phyloP scores from a whole-genome alignment of 345 rosid genomes.

The Zanthoxylum bungeanum region DNA sequence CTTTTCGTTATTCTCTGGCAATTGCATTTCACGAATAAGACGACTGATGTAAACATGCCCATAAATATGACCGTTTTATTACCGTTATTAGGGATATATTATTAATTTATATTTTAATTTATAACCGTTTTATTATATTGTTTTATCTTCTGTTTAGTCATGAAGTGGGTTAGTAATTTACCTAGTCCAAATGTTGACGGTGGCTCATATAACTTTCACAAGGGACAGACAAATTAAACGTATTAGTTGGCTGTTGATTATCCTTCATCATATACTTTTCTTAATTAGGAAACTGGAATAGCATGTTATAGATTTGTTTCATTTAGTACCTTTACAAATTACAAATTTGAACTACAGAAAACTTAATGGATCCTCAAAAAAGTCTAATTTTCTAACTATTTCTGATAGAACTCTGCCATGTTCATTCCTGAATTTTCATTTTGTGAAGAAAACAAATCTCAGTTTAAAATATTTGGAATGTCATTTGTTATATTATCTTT shows the following conservation, averaged over 20 bases:
- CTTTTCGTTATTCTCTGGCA: constrained; percentile 32
- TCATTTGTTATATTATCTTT: not conserved
- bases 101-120: not conserved
- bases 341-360: not conserved
- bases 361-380: not conserved
- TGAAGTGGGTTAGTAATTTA: not conserved
- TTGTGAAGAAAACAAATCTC: too few relatives aligned
- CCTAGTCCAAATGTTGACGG: not conserved
- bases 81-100: too few relatives aligned
- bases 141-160: not conserved
- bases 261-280: not conserved
- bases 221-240: not conserved
- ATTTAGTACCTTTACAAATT: not conserved
- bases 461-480: not conserved
- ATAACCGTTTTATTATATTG: not conserved
- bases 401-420: not conserved
- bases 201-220: not conserved
- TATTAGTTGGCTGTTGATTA: not conserved
- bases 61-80: too few relatives aligned
- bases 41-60: constrained; percentile 56
- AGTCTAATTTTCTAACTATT: not conserved
- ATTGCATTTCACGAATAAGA: constrained; percentile 48
- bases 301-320: not conserved
- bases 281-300: not conserved
- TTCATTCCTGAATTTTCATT: not conserved